Base-by-base conservation (phyloP, 2,329 filamentous ascomycete genomes). In the Ophiostoma populinum region DNA sequence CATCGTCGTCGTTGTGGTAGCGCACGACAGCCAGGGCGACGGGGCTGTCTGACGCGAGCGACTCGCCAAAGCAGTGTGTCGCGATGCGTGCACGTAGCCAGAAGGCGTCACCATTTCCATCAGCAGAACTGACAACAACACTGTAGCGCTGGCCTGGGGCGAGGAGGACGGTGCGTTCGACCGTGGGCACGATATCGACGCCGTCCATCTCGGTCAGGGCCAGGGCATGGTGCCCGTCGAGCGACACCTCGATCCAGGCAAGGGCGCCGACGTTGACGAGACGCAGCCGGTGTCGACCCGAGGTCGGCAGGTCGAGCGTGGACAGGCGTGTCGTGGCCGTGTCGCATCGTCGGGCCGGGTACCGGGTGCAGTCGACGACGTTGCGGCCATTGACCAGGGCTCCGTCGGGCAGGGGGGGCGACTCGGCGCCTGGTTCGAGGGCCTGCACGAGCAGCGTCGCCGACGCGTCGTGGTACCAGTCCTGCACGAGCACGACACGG, bases 61-160 rank as follows among this genome's bases (percentile, higher is more conserved):
- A 58, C 31, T 67, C 59, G 6, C 64, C 62, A 46, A 75, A 75
- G 46, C 70, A 75, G 40, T 66, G 61, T 6, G 59, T 67, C 19
- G 71, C 54, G 66, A 75, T 73, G 30, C 63, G 60, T 0, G 73
- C 71, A 16, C 75, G 61, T 42, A 82, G 63, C 56, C 76, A 77
- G 47, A 75, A 82, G 7, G 68, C 57, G n/a, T n/a, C n/a, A n/a
- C n/a, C n/a, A n/a, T n/a, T n/a, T n/a, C n/a, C n/a, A n/a, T n/a
- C n/a, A n/a, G n/a, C n/a, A n/a, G n/a, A n/a, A n/a, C n/a, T n/a
- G n/a, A 83, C 46, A 0, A 82, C 52, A 11, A 77, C 61, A 45
- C 75, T 78, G 46, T 80, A 82, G 11, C 79, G 65, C 48, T 83
- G 78, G 0, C 76, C 77, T 2, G 76, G 75, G 7, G 73, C 65